Evolutionary conservation across 768 basidiomycete genomes (phyloP).

Genomic region (Tephrocybe sp.): DNA sequence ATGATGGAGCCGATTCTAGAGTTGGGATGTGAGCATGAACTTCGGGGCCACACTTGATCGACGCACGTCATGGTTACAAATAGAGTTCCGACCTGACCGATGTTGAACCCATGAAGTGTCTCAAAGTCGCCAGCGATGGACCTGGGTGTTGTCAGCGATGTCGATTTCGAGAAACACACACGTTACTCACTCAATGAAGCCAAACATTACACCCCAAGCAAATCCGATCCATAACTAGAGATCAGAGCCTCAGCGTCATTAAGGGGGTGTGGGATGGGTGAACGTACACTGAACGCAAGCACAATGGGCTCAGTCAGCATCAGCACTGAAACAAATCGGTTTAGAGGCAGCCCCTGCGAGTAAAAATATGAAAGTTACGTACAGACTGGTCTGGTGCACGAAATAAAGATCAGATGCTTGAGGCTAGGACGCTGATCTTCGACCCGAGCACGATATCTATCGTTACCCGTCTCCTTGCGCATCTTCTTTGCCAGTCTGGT

Average conservation of each 20-base stretch:
- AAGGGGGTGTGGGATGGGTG: slow-evolving; percentile 30
- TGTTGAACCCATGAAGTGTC: slow-evolving; percentile 55
- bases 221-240: slow-evolving; percentile 68
- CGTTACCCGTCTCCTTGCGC: slow-evolving; percentile 64
- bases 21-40: not conserved
- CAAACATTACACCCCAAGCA: slow-evolving; percentile 74
- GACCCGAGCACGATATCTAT: slow-evolving; percentile 56
- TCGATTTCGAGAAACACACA: slow-evolving; percentile 1
- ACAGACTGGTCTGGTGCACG: slow-evolving; percentile 72
- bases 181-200: slow-evolving; percentile 50
- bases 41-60: not conserved
- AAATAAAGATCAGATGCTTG: slow-evolving; percentile 60
- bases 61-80: slow-evolving; percentile 55
- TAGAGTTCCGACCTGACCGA: slow-evolving; percentile 55
- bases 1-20: slow-evolving; percentile 56
- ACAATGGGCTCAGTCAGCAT: slow-evolving; percentile 75
- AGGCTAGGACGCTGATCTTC: slow-evolving; percentile 63
- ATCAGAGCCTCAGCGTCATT: not conserved
- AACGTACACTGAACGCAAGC: slow-evolving; percentile 64
- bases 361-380: slow-evolving; percentile 22
- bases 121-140: slow-evolving; percentile 57
- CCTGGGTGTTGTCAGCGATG: slow-evolving; percentile 25
- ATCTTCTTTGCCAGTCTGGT: slow-evolving; percentile 57
- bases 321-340: slow-evolving; percentile 40
- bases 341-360: not conserved